A percentile compares a stretch with the other conserved stretches of the same genome.
These are phyloP conservation scores for Rhododendron williamsianum DNA, from an alignment of 148 eudicot species.

Conservation along the genomic window DNA sequence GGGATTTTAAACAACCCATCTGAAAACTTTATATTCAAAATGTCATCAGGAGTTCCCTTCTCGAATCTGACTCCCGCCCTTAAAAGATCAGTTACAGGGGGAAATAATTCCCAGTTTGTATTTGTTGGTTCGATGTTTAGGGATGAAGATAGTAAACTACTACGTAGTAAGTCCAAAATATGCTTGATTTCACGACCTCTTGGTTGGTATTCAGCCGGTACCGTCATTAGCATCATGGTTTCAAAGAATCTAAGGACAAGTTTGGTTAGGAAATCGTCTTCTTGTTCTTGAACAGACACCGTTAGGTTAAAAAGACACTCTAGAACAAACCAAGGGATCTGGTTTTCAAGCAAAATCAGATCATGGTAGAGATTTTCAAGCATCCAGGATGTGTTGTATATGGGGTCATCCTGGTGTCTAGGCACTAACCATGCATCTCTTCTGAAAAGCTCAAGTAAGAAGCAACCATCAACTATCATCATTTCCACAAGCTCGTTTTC, in stretches of 20 bases:
- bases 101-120: background rate
- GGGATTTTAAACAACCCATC: background rate
- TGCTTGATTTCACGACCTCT: background rate
- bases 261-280: background rate
- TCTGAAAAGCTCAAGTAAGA: slow-evolving; percentile 6
- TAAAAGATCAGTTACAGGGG: background rate
- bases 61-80: background rate
- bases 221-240: background rate
- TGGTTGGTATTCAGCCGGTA: background rate
- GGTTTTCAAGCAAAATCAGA: background rate
- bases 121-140: background rate
- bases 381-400: background rate
- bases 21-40: background rate
- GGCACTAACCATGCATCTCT: background rate
- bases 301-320: background rate
- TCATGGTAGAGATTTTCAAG: background rate
- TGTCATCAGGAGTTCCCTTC: background rate
- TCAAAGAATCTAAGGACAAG: background rate
- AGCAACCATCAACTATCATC: slow-evolving; percentile 3
- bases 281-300: background rate
- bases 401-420: background rate
- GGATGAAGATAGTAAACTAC: background rate
- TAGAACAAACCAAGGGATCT: background rate
- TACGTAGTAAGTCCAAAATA: background rate
- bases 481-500: background rate